Evolutionary conservation across 768 basidiomycete genomes (phyloP).

Genomic region (Termitomyces titanicus): DNA sequence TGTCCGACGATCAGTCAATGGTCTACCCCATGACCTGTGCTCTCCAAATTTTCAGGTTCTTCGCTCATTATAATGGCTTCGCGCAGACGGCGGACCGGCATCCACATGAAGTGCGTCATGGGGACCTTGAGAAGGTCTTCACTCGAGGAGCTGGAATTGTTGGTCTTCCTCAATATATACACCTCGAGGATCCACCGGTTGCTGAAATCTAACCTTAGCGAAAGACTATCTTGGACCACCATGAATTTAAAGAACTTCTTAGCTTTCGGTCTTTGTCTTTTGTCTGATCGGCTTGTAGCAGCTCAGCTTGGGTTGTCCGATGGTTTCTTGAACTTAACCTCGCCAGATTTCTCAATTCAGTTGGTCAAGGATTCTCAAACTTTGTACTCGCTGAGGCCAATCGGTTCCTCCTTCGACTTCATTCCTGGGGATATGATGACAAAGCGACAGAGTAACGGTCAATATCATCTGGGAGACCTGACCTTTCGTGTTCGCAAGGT

Average conservation of each 20-base stretch:
- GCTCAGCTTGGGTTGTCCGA: constrained; percentile 40
- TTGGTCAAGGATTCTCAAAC: constrained; percentile 57
- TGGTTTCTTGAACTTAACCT: constrained; percentile 45
- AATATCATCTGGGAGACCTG: constrained; percentile 55
- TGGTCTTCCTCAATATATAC: neutral
- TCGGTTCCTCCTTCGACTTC: constrained; percentile 42
- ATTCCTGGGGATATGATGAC: constrained; percentile 50
- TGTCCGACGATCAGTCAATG: neutral
- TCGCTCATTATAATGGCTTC: constrained; percentile 1
- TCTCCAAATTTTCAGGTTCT: neutral
- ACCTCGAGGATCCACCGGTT: neutral
- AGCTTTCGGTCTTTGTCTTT: constrained; percentile 1
- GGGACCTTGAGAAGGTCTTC: neutral
- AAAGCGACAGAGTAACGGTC: constrained; percentile 39
- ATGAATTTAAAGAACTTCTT: constrained; percentile 6
- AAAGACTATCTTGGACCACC: neutral
- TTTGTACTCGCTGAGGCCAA: constrained; percentile 44
- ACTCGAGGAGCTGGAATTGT: neutral
- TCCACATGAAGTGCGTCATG: constrained; percentile 9
- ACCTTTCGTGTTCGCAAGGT: constrained; percentile 47
- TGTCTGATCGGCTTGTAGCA: constrained; percentile 6
- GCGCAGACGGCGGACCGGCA: neutral
- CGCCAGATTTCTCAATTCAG: constrained; percentile 39
- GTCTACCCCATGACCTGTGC: neutral
- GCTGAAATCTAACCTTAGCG: neutral